Base-by-base conservation (phyloP, 495 filamentous ascomycete species). In the Penicillium macrosclerotiorum region DNA sequence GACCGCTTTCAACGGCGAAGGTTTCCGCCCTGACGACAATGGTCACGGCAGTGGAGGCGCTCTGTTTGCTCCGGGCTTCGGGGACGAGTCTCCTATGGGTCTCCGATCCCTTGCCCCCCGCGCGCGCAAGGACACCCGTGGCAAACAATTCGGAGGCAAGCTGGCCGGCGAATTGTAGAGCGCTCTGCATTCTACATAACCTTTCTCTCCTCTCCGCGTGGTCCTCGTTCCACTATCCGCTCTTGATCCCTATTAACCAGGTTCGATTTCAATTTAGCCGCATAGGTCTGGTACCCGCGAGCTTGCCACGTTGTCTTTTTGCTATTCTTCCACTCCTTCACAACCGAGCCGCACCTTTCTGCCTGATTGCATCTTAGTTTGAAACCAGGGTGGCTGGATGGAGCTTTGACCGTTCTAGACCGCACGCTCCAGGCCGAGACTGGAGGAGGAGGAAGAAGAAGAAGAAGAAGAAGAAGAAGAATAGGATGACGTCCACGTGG, bases 1-100 rank as follows among this genome's bases (percentile, higher is more conserved):
- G 18, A 76, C 80, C 13, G 67, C 89, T 2, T 79, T 92, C 49
- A 83, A 80, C 53, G 85, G 88, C 12, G 89, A 92, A 6, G 88
- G 87, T 3, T 89, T 88, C 64, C 82, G 74, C 32, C 42, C 52
- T 8, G 69, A 74, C 17, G 65, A 72, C 9, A 22, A 47, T 8
- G 50, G 63, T 33, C 61, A 64, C 46, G 52, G 64, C 23, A 51
- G 47, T 35, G 45, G 42, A 35, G 56, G 57, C 12, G 17, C 49
- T 20, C 47, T 64, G 31, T 71, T 69, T 51, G 51, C 54, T 38
- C 32, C 55, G 24, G 59, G 57, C 14, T 61, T 67, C 47, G 62
- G 60, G 12, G 72, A 73, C 16, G 70, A 72, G 9, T 42, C 39
- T 14, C 52, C 55, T 42, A 33, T 49, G 23, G 53, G 56, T 33